Base-by-base conservation (phyloP, 2,329 filamentous ascomycete genomes). In the Exophiala aquamarina region DNA sequence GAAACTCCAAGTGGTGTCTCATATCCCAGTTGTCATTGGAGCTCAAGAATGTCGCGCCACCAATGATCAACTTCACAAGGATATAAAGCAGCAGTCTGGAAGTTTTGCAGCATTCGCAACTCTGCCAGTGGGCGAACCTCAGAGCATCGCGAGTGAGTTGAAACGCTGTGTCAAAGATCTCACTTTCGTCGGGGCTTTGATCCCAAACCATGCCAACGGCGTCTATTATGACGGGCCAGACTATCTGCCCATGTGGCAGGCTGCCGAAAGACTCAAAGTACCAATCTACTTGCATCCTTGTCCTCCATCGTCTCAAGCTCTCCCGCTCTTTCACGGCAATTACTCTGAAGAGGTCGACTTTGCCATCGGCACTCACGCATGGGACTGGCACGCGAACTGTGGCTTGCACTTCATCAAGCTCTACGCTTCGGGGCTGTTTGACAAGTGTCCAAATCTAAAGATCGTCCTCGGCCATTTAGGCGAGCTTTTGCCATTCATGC, bases 401-500 rank as follows among this genome's bases (percentile, higher is more conserved):
- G 67, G 55, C 0, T 49, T 63, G 9, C 67, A 68, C 39, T 48
- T 70, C 2, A 50, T 71, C 10, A 47, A 52, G n/a, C 66, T 83
- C 2, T 81, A 70, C 53, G 71, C 74, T 1, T 64, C 68, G 0
- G 77, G 77, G 1, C 54, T 81, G 1, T 83, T 83, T 50, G 78
- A 82, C 58, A 63, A 68, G 5, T 75, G 72, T 40, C 78, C 78
- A 0, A 63, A 59, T 15, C 58, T 83, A 8, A 80, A 81, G 57
- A 66, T 83, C 33, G 64, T 82, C 2, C 59, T 79, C 20, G 74
- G 75, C 0, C 75, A 79, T 61, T 69, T 76, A 65, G 69, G 74
- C n/a, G 72, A 74, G 64, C 65, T 74, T 67, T 51, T 82, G 0
- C 78, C 79, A 0, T 79, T 75, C 40, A 71, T 76, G 61, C 61